Evolutionary conservation across 1,284 basidiomycete species (phyloP), one percentile per base, ranked within the genome.

Genomic region (Irpex sp.): DNA sequence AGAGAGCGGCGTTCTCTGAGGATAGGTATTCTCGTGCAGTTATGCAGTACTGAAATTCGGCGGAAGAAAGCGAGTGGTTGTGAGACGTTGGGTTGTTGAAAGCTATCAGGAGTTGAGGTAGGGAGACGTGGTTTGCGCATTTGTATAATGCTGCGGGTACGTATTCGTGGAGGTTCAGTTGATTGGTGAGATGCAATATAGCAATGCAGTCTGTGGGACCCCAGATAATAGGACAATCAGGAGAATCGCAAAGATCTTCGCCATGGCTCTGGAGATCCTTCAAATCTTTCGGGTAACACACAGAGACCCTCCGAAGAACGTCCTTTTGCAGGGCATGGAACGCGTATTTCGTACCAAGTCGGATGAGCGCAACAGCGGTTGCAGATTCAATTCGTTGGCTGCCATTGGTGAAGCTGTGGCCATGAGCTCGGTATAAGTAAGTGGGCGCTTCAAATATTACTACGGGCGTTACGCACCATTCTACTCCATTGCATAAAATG

Each of bases 331-430:
- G 7, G 8, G 57, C 37, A 1, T 37, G 21, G 49, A 64, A 26
- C 7, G 60, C 26, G 47, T 68, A 68, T 54, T 68, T 66, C 7
- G 38, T 47, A 36, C 63, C 65, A 8, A 68, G 37, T 5, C 58
- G 26, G 26, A 26, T 34, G 15, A 64, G 52, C 19, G 62, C 21
- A 38, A 62, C 61, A 4, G 58, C 60, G 17, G 61, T 56, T 8
- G 31, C 58, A 15, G 15, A 58, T 7, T 54, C n/a, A 21, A 51
- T 17, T 19, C 19, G 49, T 7, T 17, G 49, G 19, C 19, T 8
- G 8, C 5, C 17, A n/a, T 51, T 51, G 21, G 11, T 60, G 31
- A 37, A 36, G 49, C 49, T 51, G 8, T 51, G 49, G 49, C 7
- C 19, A 19, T 19, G 19, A 51, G 8, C 13, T 17, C n/a, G 49